Evolutionary conservation across 306 rosid species (phyloP).

Genomic region (Lathyrus sativus): DNA sequence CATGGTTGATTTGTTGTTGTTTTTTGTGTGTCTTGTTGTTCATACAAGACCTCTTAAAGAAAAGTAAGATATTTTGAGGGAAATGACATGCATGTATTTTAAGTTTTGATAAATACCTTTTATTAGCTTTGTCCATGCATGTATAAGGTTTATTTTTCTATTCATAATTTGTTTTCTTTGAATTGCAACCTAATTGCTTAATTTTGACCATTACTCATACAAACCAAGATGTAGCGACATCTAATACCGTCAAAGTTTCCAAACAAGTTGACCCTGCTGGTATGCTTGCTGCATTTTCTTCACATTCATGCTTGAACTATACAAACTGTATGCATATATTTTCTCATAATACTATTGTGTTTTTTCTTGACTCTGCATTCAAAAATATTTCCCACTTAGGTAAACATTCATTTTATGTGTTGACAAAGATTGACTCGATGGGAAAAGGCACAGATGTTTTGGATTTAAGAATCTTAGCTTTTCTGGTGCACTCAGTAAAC

Average conservation of each 20-base stretch:
- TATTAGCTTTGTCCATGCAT: too few species aligned
- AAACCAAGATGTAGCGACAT: slow-evolving; percentile 90
- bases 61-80: too few species aligned
- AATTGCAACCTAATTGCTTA: slow-evolving; percentile 77
- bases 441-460: slow-evolving; percentile 89
- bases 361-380: slow-evolving; percentile 26
- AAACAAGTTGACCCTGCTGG: slow-evolving; percentile 92
- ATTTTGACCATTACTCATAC: slow-evolving; percentile 93
- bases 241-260: slow-evolving; percentile 82
- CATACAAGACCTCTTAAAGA: too few species aligned
- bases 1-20: too few species aligned
- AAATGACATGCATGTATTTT: too few species aligned
- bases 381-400: slow-evolving; percentile 47
- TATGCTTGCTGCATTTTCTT: slow-evolving; percentile 34
- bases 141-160: background rate
- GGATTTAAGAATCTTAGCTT: slow-evolving; percentile 58
- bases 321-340: slow-evolving; percentile 10
- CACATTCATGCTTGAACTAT: slow-evolving; percentile 22
- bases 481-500: slow-evolving; percentile 31
- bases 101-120: too few species aligned
- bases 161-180: background rate
- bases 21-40: too few species aligned
- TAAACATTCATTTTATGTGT: slow-evolving; percentile 82
- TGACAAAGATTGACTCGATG: slow-evolving; percentile 96
- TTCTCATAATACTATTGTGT: slow-evolving; percentile 12